phyloP scores from a whole-genome alignment of 257 asterid genomes.

The Buddleja alternifolia region DNA sequence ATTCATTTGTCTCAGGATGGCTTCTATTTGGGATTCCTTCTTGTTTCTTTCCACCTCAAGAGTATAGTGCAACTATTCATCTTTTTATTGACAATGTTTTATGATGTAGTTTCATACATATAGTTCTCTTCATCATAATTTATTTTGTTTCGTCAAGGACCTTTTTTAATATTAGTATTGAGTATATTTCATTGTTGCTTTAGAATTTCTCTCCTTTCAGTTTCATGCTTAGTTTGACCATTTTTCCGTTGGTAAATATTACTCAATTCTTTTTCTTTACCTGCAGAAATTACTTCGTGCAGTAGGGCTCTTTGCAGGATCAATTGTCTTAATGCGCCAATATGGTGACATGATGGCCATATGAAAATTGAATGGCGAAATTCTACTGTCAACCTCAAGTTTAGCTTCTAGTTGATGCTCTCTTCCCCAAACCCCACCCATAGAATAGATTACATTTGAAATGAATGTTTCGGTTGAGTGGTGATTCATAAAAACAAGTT shows the following conservation, averaged over 20 bases:
- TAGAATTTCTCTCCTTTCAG: background rate
- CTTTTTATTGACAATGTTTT: background rate
- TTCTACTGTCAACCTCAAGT: constrained; percentile 15
- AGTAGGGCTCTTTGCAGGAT: constrained; percentile 76
- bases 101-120: too few species aligned
- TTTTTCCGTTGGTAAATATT: background rate
- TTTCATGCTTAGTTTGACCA: background rate
- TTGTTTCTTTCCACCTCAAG: background rate
- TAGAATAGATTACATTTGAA: background rate
- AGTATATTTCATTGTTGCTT: constrained; percentile 16
- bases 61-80: background rate
- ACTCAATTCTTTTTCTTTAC: background rate
- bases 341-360: constrained; percentile 87
- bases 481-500: constrained; percentile 20
- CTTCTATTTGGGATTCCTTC: too few species aligned
- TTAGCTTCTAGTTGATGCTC: constrained; percentile 21
- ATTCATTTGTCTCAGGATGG: background rate
- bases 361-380: constrained; percentile 31
- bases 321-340: constrained; percentile 78
- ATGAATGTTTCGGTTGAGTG: constrained; percentile 8
- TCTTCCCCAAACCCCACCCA: background rate
- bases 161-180: background rate
- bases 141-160: background rate
- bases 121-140: background rate
- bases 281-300: constrained; percentile 89